Conservation (phyloP, 1,284 basidiomycete genomes). For the Cryptococcus sp. region DNA sequence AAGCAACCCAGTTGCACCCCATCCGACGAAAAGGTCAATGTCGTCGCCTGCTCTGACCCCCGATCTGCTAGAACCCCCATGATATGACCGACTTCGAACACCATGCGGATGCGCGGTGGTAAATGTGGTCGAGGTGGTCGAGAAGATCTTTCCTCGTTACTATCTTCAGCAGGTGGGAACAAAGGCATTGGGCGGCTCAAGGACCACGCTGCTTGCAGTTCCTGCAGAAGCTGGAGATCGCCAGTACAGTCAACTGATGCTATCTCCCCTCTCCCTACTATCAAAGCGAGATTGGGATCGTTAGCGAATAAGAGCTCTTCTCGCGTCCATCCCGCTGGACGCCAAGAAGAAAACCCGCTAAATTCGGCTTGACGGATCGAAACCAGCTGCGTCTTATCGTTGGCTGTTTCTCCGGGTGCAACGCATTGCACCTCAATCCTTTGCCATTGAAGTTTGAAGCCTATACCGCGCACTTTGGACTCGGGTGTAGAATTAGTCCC, state of each 20-base stretch:
- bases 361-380: conserved; percentile 38
- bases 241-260: conserved; percentile 39
- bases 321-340: conserved; percentile 39
- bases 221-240: conserved; percentile 41
- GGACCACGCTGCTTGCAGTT: conserved; percentile 31
- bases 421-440: conserved; percentile 38
- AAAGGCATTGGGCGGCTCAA: neutral
- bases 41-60: conserved; percentile 32
- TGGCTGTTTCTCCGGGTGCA: conserved; percentile 28
- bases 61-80: conserved; percentile 36
- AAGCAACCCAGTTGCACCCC: conserved; percentile 36
- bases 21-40: conserved; percentile 35
- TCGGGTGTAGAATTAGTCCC: conserved; percentile 34
- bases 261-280: conserved; percentile 31
- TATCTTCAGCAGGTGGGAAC: conserved; percentile 7
- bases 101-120: conserved; percentile 38
- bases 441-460: conserved; percentile 31
- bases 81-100: conserved; percentile 40
- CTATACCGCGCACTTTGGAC: conserved; percentile 38
- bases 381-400: conserved; percentile 37
- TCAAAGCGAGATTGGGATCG: conserved; percentile 44
- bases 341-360: conserved; percentile 44
- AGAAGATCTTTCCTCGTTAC: neutral
- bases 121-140: conserved; percentile 8
- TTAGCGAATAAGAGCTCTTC: conserved; percentile 41